Evolutionary conservation across 2,329 filamentous ascomycete genomes (phyloP), one percentile per base, ranked within the genome.

Genomic region (Fusarium algeriense): DNA sequence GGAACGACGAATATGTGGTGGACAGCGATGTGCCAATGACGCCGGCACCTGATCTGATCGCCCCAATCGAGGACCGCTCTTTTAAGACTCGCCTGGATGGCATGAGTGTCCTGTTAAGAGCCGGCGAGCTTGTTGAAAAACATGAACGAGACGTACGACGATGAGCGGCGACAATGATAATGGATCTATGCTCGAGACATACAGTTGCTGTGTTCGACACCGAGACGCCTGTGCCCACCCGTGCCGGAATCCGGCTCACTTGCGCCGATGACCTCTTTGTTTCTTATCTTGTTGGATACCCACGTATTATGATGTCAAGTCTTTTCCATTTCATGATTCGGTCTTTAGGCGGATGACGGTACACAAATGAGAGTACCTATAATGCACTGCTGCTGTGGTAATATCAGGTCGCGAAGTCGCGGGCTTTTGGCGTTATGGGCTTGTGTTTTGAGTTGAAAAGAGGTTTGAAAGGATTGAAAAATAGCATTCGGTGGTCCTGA

Each of bases 111-210:
- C 79, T 91, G 14, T 77, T 90, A 3, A 83, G 83, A 66, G 89
- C 89, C 13, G 87, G 88, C 35, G 88, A 90, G 71, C 87, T 90
- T 66, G 86, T 90, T 41, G 85, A 86, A 62, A 83, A 84, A 44
- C 80, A 83, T 55, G 69, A 72, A 55, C 72, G 70, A 50, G 57
- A 71, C 30, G 73, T 71, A 48, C 56, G 63, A 66, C 57, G 48
- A 64, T 71, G 55, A 71, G 14, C 12, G 52, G 46, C 6, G 53
- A 40, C 11, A 23, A 23, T 23, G 55, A 55, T 30, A 14, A 46
- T 17, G 26, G n/a, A 26, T 19, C 20, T 48, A 28, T 44, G 43
- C 15, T 48, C 19, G 30, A 38, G 15, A 38, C 11, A 26, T 67
- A 15, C 32, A 34, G 41, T 28, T 66, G 48, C 38, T 35, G 15